A percentile compares a stretch with the other conserved stretches of the same genome.
Evolutionary conservation across 805 yeast genomes (phyloP).

Genomic region (Cyberlindnera xylosilytica): DNA sequence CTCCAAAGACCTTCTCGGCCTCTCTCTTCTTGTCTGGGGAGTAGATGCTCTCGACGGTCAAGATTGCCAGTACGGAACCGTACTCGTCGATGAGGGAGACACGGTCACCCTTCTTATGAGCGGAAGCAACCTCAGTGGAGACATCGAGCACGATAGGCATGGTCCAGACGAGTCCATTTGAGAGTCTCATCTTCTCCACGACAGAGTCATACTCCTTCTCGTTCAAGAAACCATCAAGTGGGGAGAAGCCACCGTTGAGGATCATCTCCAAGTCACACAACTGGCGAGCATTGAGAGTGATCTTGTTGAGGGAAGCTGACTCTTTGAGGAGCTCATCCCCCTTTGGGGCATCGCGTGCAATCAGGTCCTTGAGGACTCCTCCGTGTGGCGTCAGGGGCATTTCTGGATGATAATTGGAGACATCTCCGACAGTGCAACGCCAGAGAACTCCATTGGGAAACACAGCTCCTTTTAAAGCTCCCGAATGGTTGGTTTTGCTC

Average conservation of each 20-base stretch:
- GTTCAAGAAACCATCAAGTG: slow-evolving; percentile 61
- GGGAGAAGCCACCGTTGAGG: slow-evolving; percentile 92
- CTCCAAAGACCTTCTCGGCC: slow-evolving; percentile 87
- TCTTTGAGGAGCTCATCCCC: slow-evolving; percentile 56
- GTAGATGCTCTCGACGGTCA: slow-evolving; percentile 77
- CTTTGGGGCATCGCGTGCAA: slow-evolving; percentile 72
- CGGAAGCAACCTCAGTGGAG: slow-evolving; percentile 41
- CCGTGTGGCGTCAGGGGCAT: slow-evolving; percentile 86
- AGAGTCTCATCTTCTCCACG: slow-evolving; percentile 63
- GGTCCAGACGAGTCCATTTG: slow-evolving; percentile 81
- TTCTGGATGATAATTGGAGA: neutral
- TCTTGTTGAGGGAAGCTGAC: slow-evolving; percentile 43
- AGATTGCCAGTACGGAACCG: slow-evolving; percentile 72
- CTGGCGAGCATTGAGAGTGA: slow-evolving; percentile 76
- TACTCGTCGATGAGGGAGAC: slow-evolving; percentile 79
- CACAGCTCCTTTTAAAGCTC: neutral
- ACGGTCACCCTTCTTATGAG: slow-evolving; percentile 53
- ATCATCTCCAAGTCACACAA: slow-evolving; percentile 91
- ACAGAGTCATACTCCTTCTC: slow-evolving; percentile 64
- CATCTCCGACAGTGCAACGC: no score
- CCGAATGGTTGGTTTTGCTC: neutral
- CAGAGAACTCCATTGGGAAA: no score
- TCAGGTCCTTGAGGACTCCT: slow-evolving; percentile 80
- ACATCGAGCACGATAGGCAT: slow-evolving; percentile 92
- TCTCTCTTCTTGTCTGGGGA: slow-evolving; percentile 76